Evolutionary conservation across 257 asterid genomes (phyloP).

Genomic region (Scutellaria baicalensis): DNA sequence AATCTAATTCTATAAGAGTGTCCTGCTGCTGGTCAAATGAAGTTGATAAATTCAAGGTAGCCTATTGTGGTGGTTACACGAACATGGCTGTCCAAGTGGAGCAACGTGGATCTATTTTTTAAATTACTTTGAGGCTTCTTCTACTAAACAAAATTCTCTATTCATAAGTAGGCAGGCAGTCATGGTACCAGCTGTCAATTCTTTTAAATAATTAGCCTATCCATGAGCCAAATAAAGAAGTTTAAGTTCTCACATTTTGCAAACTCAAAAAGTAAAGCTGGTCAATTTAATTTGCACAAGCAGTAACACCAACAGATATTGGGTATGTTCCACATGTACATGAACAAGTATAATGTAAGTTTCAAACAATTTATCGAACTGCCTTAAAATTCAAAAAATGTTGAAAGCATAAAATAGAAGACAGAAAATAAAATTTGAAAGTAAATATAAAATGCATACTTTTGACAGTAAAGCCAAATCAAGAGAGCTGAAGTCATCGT

Average conservation of each 20-base stretch:
- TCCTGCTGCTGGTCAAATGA: background rate
- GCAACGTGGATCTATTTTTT: background rate
- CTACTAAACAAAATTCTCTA: background rate
- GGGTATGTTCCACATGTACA: background rate
- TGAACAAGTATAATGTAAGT: background rate
- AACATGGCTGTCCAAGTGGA: background rate
- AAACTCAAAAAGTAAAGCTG: background rate
- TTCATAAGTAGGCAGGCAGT: background rate
- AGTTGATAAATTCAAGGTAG: background rate
- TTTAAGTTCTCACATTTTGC: background rate
- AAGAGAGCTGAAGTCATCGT: conserved; percentile 91
- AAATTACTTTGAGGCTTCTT: background rate
- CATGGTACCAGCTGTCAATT: background rate
- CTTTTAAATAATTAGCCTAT: background rate
- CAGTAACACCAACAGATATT: background rate
- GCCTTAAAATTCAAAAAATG: background rate
- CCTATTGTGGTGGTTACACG: background rate
- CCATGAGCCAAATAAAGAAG: background rate
- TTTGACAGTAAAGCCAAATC: conserved; percentile 88
- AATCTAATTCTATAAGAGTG: background rate
- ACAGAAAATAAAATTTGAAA: background rate
- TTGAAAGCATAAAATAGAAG: conserved; percentile 6
- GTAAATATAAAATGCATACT: conserved; percentile 40
- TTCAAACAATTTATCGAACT: background rate
- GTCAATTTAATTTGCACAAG: background rate